These are phyloP conservation scores for Clathrus columnatus DNA, from an alignment of 768 basidiomycete genomes.

Conservation along the genomic window DNA sequence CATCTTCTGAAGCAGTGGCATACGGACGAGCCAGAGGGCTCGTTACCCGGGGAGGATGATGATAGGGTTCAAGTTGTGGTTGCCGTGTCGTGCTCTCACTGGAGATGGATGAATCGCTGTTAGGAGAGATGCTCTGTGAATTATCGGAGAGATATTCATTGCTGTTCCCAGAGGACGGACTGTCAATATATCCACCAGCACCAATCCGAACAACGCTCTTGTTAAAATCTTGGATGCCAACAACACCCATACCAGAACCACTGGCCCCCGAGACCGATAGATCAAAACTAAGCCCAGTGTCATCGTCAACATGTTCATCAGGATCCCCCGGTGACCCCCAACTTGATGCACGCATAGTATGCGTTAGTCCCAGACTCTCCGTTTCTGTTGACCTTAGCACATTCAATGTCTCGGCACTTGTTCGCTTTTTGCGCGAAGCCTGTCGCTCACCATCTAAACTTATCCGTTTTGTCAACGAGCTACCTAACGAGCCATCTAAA, in stretches of 20 bases:
- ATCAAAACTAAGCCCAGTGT: background rate
- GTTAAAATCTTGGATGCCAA: slow-evolving; percentile 15
- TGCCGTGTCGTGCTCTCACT: slow-evolving; percentile 4
- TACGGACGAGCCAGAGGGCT: slow-evolving; percentile 1
- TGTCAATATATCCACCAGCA: slow-evolving; percentile 29
- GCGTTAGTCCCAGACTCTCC: slow-evolving; percentile 23
- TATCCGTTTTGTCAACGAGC: background rate
- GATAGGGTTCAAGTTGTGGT: background rate
- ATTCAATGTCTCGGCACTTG: slow-evolving; percentile 6
- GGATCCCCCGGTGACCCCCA: slow-evolving; percentile 46
- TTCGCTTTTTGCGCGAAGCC: background rate
- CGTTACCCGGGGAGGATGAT: background rate
- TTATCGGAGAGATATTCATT: background rate
- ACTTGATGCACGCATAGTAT: slow-evolving; percentile 53
- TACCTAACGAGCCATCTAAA: background rate
- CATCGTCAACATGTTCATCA: slow-evolving; percentile 32
- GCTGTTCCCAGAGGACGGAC: background rate
- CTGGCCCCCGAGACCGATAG: background rate
- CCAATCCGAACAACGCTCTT: slow-evolving; percentile 48
- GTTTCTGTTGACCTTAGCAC: background rate
- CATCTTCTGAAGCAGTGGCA: background rate
- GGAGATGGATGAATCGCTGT: slow-evolving; percentile 7
- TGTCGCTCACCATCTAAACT: background rate
- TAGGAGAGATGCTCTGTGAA: background rate
- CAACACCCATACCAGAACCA: background rate